These are phyloP conservation scores for Hydnum rufescens DNA, from an alignment of 768 basidiomycete genomes.

Conservation along the genomic window DNA sequence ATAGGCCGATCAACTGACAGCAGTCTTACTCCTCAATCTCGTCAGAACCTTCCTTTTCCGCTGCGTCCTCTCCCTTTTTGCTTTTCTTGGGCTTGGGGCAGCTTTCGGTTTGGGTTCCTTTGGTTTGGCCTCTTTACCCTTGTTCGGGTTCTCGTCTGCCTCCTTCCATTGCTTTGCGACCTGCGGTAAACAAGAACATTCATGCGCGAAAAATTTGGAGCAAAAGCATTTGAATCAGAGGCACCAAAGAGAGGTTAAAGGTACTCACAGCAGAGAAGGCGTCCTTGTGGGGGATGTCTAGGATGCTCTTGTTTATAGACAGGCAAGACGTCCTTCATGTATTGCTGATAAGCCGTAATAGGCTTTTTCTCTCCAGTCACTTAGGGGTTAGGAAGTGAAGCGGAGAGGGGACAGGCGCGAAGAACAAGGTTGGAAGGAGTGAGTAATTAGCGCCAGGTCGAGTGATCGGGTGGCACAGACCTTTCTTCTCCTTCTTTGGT, in stretches of 20 bases:
- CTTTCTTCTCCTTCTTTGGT: background rate
- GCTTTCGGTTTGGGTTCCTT: background rate
- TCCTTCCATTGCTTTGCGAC: background rate
- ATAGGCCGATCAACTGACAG: too few relatives aligned
- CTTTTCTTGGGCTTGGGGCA: background rate
- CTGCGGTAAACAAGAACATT: too few relatives aligned
- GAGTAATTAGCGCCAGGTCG: background rate
- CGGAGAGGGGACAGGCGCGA: background rate
- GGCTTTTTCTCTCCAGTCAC: background rate
- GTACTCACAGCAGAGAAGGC: background rate
- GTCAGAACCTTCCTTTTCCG: background rate
- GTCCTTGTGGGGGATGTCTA: background rate
- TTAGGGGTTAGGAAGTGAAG: too few relatives aligned
- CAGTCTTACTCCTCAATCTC: background rate
- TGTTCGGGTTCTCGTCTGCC: background rate
- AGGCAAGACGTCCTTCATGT: background rate
- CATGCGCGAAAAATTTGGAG: background rate
- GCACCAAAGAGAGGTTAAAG: background rate
- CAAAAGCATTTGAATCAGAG: background rate
- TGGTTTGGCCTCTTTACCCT: background rate
- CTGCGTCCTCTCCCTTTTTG: background rate
- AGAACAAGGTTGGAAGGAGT: background rate
- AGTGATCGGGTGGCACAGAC: background rate
- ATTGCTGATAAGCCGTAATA: background rate
- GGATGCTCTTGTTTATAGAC: background rate